Percentiles rank a stretch among this genome's conserved stretches.
Conservation (phyloP, 257 asterid genomes). For the Rhazya stricta region DNA sequence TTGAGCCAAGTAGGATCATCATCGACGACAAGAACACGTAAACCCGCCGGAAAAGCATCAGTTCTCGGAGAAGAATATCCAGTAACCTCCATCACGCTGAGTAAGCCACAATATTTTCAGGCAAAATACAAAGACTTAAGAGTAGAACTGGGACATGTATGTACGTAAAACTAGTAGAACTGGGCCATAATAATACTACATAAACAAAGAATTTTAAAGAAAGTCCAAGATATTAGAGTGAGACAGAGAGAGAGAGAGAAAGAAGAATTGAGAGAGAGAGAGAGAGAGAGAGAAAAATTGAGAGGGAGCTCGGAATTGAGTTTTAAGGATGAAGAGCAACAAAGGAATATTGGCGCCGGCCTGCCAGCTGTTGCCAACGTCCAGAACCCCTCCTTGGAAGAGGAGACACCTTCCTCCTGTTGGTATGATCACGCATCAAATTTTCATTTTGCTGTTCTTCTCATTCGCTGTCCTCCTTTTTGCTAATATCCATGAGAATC, state of each 20-base stretch:
- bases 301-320: slow-evolving; percentile 12
- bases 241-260: too few relatives aligned
- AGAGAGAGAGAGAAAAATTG: not conserved
- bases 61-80: slow-evolving; percentile 63
- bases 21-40: slow-evolving; percentile 90
- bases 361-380: slow-evolving; percentile 27
- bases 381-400: not conserved
- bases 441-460: not conserved
- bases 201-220: not conserved
- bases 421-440: not conserved
- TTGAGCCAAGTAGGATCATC: slow-evolving; percentile 97
- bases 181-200: not conserved
- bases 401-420: not conserved
- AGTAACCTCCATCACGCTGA: slow-evolving; percentile 42
- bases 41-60: slow-evolving; percentile 82
- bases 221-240: not conserved
- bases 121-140: slow-evolving; percentile 20
- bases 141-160: not conserved
- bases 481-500: too few relatives aligned
- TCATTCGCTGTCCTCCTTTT: not conserved
- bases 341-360: slow-evolving; percentile 53
- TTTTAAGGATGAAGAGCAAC: slow-evolving; percentile 18
- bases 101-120: slow-evolving; percentile 7
- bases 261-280: slow-evolving; percentile 1
- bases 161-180: not conserved